phyloP scores from a whole-genome alignment of 768 basidiomycete species.

The Mycena albidolilacea region DNA sequence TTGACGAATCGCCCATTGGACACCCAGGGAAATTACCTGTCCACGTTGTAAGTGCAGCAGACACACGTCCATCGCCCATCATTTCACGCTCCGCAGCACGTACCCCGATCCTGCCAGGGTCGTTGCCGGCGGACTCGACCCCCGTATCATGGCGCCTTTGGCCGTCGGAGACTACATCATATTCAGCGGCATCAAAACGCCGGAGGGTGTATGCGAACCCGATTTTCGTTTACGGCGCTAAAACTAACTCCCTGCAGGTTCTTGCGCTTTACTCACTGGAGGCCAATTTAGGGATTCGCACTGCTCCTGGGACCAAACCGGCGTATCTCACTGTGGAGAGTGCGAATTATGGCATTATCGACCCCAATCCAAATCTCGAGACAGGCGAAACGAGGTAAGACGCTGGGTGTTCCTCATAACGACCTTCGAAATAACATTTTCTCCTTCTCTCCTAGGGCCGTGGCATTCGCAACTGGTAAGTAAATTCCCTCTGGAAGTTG shows the following conservation, averaged over 20 bases:
- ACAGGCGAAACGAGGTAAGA: constrained; percentile 8
- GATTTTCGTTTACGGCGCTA: neutral
- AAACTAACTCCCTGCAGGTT: neutral
- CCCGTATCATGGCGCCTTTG: constrained; percentile 7
- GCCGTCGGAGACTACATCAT: constrained; percentile 41
- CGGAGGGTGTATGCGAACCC: constrained; percentile 30
- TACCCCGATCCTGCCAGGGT: constrained; percentile 32
- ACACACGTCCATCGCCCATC: neutral
- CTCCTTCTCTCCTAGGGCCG: neutral
- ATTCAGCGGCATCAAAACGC: constrained; percentile 37
- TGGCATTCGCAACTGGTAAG: neutral
- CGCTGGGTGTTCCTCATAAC: neutral
- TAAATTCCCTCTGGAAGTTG: neutral
- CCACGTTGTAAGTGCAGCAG: neutral
- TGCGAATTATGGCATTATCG: constrained; percentile 5
- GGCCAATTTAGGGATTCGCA: constrained; percentile 41
- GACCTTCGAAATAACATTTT: neutral
- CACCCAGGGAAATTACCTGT: neutral
- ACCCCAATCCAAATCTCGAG: neutral
- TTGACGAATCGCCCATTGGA: neutral
- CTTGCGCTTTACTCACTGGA: constrained; percentile 34
- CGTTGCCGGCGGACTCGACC: neutral
- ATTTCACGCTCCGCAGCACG: neutral
- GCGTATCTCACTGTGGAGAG: constrained; percentile 36
- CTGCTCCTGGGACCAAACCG: constrained; percentile 38